Evolutionary conservation across 441 rosid species (phyloP), one percentile per base, ranked within the genome.

Genomic region (Erysimum cheiri): DNA sequence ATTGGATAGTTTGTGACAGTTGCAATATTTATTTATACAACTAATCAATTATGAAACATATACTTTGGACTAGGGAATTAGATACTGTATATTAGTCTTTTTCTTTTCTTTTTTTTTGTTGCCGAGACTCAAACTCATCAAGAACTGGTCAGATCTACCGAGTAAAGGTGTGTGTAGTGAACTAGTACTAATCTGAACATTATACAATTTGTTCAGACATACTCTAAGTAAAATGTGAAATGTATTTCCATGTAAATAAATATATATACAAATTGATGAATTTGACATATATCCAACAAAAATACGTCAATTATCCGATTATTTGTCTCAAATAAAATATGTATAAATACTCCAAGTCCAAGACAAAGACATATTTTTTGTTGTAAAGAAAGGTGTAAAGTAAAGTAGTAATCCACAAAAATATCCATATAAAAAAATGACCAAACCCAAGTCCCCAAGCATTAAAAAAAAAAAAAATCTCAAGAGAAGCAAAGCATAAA

Each of bases 401-500:
- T 33, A 56, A 35, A 55, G 41, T 63, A 46, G 17, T 29, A 64
- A 44, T 46, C 43, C 32, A 48, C 24, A 69, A 37, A 39, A 8
- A 12, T 4, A 47, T 8, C 15, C 13, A 36, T 40, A 58, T 48
- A 39, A 59, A 40, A 66, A 46, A 33, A 32, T 4, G 61, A 73
- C 55, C 24, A 59, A 59, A 50, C 35, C 58, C 64, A 66, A 41
- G 4, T 41, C 50, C 28, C 12, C 22, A 60, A 53, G 69, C 69
- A 60, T 67, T n/a, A 8, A 10, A 48, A 11, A 37, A 66, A 14
- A 32, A n/a, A n/a, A n/a, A n/a, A n/a, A 17, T 48, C 19, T 12
- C 53, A 73, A 24, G 22, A 48, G 1, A 57, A 66, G 61, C 36
- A 73, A 69, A 72, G 71, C 71, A 72, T 72, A 56, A 64, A 72